Evolutionary conservation across 2,329 filamentous ascomycete genomes (phyloP).

Genomic region (Talaromyces sp.): DNA sequence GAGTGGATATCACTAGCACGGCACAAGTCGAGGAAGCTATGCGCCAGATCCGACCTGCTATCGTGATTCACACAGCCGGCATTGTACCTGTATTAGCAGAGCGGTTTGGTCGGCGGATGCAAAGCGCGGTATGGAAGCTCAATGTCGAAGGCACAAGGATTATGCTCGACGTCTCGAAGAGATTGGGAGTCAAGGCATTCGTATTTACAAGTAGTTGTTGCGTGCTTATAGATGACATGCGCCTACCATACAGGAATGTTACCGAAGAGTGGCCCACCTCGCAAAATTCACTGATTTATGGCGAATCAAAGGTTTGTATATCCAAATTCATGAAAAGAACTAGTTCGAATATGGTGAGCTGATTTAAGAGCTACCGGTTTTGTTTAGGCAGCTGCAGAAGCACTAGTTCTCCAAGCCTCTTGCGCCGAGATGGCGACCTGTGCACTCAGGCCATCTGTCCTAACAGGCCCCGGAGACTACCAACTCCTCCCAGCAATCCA

Average conservation of each 20-base stretch:
- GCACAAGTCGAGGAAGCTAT: slow-evolving; percentile 35
- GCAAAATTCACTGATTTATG: slow-evolving; percentile 41
- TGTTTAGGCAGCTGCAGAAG: slow-evolving; percentile 41
- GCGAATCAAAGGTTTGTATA: slow-evolving; percentile 40
- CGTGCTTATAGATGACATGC: slow-evolving; percentile 52
- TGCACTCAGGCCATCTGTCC: slow-evolving; percentile 43
- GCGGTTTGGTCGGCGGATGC: slow-evolving; percentile 35
- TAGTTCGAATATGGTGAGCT: not conserved
- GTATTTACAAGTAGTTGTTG: slow-evolving; percentile 58
- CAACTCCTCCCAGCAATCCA: slow-evolving; percentile 44
- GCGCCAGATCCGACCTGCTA: slow-evolving; percentile 41
- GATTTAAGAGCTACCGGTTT: slow-evolving; percentile 10
- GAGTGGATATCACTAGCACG: slow-evolving; percentile 34
- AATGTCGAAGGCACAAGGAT: slow-evolving; percentile 57
- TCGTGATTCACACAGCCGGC: slow-evolving; percentile 55
- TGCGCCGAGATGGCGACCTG: slow-evolving; percentile 36
- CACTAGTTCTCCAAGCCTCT: slow-evolving; percentile 39
- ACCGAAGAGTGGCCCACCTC: slow-evolving; percentile 41
- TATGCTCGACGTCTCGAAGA: slow-evolving; percentile 47
- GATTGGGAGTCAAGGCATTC: slow-evolving; percentile 47
- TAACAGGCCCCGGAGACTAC: slow-evolving; percentile 44
- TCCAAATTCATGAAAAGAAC: not conserved
- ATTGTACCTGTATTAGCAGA: slow-evolving; percentile 41
- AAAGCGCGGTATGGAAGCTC: slow-evolving; percentile 45
- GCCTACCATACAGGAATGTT: slow-evolving; percentile 35